These are phyloP conservation scores for Glycyrrhiza uralensis DNA, from an alignment of 306 rosid genomes.

Conservation along the genomic window DNA sequence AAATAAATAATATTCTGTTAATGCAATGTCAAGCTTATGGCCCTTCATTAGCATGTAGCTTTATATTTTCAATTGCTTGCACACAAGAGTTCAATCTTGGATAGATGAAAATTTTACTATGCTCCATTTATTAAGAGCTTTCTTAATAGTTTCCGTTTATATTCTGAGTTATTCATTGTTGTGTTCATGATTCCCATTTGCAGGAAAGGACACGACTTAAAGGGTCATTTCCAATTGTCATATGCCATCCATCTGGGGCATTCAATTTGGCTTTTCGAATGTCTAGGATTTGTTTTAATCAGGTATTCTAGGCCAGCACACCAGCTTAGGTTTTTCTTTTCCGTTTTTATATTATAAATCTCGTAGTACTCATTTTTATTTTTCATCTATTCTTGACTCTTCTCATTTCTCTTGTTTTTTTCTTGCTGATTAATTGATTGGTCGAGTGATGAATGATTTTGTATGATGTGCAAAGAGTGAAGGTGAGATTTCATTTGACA, in stretches of 20 bases:
- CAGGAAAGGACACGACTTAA: constrained; percentile 67
- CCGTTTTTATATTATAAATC: background rate
- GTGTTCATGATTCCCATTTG: constrained; percentile 29
- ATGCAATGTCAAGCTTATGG: constrained; percentile 4
- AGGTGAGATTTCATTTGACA: no score
- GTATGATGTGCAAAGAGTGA: no score
- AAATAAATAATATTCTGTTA: background rate
- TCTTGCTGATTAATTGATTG: no score
- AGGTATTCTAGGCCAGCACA: constrained; percentile 44
- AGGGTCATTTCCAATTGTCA: constrained; percentile 68
- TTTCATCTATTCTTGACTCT: background rate
- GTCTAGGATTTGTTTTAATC: constrained; percentile 55
- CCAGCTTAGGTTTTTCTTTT: background rate
- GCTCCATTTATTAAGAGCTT: background rate
- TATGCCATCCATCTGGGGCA: constrained; percentile 52
- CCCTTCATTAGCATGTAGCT: background rate
- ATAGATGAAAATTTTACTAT: background rate
- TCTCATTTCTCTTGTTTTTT: background rate
- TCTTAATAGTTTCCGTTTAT: background rate
- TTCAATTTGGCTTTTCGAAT: constrained; percentile 78
- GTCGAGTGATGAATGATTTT: no score
- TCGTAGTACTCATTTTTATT: background rate
- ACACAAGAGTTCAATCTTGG: background rate
- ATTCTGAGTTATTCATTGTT: background rate
- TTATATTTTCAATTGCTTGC: background rate